Evolutionary conservation across 2,329 filamentous ascomycete genomes (phyloP).

Genomic region (Aspergillus bombycis): DNA sequence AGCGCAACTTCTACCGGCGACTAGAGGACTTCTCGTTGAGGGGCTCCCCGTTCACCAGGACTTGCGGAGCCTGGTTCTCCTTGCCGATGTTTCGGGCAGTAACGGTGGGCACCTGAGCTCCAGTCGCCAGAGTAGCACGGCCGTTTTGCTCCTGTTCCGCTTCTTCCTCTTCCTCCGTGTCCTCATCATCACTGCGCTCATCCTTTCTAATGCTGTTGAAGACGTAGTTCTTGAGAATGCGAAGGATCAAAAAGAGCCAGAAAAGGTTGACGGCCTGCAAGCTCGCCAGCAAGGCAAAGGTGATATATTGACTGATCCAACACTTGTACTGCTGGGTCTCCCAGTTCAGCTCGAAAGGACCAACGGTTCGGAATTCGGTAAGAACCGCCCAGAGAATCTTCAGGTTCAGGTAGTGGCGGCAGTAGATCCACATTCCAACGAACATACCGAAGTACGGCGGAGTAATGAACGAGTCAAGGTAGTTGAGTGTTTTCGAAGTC

Average conservation of each 20-base stretch:
- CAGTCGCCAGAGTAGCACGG: slow-evolving; percentile 32
- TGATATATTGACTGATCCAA: slow-evolving; percentile 52
- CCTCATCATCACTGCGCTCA: slow-evolving; percentile 51
- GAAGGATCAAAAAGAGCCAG: slow-evolving; percentile 51
- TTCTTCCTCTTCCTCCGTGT: slow-evolving; percentile 44
- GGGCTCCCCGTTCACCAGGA: slow-evolving; percentile 45
- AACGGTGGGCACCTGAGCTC: slow-evolving; percentile 24
- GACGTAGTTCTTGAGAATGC: slow-evolving; percentile 47
- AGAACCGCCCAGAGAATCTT: slow-evolving; percentile 51
- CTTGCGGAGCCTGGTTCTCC: slow-evolving; percentile 38
- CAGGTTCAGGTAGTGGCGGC: slow-evolving; percentile 71
- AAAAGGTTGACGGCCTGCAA: slow-evolving; percentile 52
- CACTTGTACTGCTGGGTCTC: slow-evolving; percentile 54
- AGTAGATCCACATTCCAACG: slow-evolving; percentile 82
- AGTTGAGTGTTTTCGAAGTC: slow-evolving; percentile 91
- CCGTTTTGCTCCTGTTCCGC: slow-evolving; percentile 22
- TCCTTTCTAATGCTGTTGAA: slow-evolving; percentile 44
- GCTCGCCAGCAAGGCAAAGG: slow-evolving; percentile 47
- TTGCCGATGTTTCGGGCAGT: slow-evolving; percentile 29
- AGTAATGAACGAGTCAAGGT: slow-evolving; percentile 78
- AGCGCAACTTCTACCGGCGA: not conserved
- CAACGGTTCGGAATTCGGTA: slow-evolving; percentile 52
- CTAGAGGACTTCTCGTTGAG: slow-evolving; percentile 22
- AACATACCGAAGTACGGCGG: slow-evolving; percentile 83
- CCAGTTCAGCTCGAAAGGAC: slow-evolving; percentile 53